Base-by-base conservation (phyloP, 139 green algal genomes). In the Chlorella sp. region DNA sequence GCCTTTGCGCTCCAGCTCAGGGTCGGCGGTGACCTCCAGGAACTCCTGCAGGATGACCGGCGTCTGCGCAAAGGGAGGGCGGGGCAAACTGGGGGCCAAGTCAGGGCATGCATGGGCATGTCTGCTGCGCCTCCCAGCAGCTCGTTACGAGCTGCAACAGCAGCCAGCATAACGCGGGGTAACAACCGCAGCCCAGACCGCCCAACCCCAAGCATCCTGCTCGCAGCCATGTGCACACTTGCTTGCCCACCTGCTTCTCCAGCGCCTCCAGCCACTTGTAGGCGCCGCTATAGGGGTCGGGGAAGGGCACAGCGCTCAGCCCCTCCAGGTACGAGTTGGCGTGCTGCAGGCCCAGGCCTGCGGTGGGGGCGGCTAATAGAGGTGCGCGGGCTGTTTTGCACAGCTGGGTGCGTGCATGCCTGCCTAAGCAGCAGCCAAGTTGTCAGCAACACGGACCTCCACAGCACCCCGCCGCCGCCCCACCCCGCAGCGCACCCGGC, bases 231-330 rank as follows among this genome's bases (percentile, higher is more conserved):
- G n/a, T n/a, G n/a, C n/a, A n/a, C n/a, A n/a, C n/a, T n/a, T n/a
- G n/a, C n/a, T n/a, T n/a, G n/a, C 73, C 32, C 73, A 36, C 74
- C 74, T 81, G 74, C 55, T 47, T 7, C 74, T 82, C 76, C n/a
- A 89, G 39, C 30, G 68, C 70, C 39, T 87, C 47, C 56, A 89
- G 70, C 85, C 85, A 89, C 32, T 36, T 41, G 79, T 89, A 89
- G 12, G 34, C n/a, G 13, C 65, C 68, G 25, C 26, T 55, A 38
- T 86, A 25, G 1, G 65, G 23, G 68, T 90, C 86, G 34, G 47
- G 84, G 56, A 89, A 90, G n/a, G 86, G 84, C 34, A 47, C 28
- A 16, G 86, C 78, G 21, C 57, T 41, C 25, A 90, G 85, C 13
- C 86, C 86, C 73, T 81, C 83, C 5, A 90, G 74, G 83, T 81